A percentile compares a stretch with the other conserved stretches of the same genome.
Evolutionary conservation across 805 yeast species (phyloP).

Genomic region (Candida palmyrensis): DNA sequence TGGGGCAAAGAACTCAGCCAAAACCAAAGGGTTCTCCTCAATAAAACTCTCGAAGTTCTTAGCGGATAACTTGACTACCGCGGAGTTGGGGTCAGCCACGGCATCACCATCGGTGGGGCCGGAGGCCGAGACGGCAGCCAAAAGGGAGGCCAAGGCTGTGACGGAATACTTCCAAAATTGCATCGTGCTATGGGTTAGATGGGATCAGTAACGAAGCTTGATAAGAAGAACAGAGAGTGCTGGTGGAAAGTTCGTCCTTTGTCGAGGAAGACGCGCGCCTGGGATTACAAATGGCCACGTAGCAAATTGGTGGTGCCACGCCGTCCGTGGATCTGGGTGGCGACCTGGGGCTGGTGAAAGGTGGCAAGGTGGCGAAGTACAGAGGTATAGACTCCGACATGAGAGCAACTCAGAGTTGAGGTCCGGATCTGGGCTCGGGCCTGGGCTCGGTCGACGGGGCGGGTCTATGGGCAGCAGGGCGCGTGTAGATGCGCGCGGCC

Average conservation of each 20-base stretch:
- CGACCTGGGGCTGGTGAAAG: no score
- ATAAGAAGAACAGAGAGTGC: neutral
- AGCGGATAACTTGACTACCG: conserved; percentile 74
- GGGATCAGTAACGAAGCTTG: neutral
- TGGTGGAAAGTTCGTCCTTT: neutral
- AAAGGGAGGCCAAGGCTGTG: conserved; percentile 29
- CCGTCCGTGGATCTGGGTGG: no score
- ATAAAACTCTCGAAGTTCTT: conserved; percentile 64
- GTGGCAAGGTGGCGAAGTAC: no score
- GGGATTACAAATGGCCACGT: no score
- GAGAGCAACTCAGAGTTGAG: no score
- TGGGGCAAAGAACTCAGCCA: conserved; percentile 89
- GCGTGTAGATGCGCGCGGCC: no score
- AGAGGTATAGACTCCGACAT: no score
- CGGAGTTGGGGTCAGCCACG: conserved; percentile 74
- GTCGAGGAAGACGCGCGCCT: neutral
- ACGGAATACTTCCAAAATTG: conserved; percentile 38
- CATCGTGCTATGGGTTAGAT: conserved; percentile 17
- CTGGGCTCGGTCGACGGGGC: no score
- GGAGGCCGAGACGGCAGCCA: conserved; percentile 33
- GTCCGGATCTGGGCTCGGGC: no score
- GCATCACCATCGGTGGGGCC: conserved; percentile 53
- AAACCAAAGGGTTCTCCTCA: conserved; percentile 66
- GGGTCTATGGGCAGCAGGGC: no score
- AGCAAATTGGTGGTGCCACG: no score